These are phyloP conservation scores for Debaryomyces subglobosus DNA, from an alignment of 1,139 yeast genomes.

Conservation along the genomic window DNA sequence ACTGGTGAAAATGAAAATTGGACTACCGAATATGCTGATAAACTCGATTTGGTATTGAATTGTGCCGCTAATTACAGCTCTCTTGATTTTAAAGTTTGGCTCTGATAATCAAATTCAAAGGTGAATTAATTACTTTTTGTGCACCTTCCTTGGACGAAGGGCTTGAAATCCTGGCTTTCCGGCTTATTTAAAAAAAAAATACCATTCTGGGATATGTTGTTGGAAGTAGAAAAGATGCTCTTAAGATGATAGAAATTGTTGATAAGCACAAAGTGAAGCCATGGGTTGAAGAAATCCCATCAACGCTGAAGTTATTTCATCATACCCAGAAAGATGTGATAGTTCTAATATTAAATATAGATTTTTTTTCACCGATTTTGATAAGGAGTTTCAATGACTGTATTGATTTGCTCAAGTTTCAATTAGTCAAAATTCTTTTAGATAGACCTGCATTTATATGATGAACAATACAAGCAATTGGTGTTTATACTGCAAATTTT, in stretches of 20 bases:
- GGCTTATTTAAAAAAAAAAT: too few species aligned
- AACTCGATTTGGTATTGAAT: constrained; percentile 51
- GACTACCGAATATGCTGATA: constrained; percentile 30
- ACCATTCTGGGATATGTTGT: constrained; percentile 20
- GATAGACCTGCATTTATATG: too few species aligned
- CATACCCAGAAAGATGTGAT: constrained; percentile 35
- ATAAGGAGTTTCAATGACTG: constrained; percentile 27
- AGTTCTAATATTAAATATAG: constrained; percentile 66
- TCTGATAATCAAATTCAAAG: constrained; percentile 42
- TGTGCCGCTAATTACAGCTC: constrained; percentile 49
- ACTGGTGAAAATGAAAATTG: constrained; percentile 41
- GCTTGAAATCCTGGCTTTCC: constrained; percentile 28
- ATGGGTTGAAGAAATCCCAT: constrained; percentile 48
- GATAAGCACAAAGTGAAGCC: constrained; percentile 43
- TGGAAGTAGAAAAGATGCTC: constrained; percentile 43
- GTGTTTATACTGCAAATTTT: too few species aligned
- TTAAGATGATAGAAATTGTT: constrained; percentile 42
- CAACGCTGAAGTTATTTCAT: constrained; percentile 29
- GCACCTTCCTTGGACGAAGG: constrained; percentile 41
- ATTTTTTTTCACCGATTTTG: constrained; percentile 61
- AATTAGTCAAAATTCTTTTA: too few species aligned
- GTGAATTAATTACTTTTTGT: constrained; percentile 57
- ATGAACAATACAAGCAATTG: too few species aligned
- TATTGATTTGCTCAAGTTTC: too few species aligned
- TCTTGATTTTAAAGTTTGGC: constrained; percentile 36